Base-by-base conservation (phyloP, 441 rosid species). In the Croton setiger region DNA sequence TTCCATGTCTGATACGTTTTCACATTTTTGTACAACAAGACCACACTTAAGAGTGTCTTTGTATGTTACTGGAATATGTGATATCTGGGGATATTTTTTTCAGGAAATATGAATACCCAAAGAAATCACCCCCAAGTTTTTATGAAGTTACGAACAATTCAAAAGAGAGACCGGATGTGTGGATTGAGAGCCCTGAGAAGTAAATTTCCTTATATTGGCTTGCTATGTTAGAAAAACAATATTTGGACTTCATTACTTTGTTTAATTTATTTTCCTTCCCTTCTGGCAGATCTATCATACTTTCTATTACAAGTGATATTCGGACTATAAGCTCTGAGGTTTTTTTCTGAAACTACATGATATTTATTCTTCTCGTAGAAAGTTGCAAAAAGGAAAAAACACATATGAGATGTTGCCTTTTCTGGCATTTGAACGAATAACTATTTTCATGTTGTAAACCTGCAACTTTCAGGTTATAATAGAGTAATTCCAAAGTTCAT, bases 131-230 rank as follows among this genome's bases (percentile, higher is more conserved):
- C 13, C 99, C 99, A 48, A 90, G 85, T 72, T 95, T 90, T 76
- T 95, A 92, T 82, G 89, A 86, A 81, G 95, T 88, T 72, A 95
- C 97, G 37, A 89, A 90, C 76, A 85, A 87, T 75, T 86, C 91
- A 7, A 92, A 90, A 79, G 99, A 92, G 87, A 88, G 99, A 72
- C 99, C 99, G 4, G 99, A 95, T 83, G 97, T 95, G 71, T 95
- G 99, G 99, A 85, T 95, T 58, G 98, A 95, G 59, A 87, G 86
- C 87, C 99, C 99, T 61, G 98, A 95, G 76, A 92, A 89, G 99
- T 92, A 79, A 89, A 61, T 70, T 69, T 67, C 67, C 39, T 68
- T 23, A 27, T 49, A 18, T 77, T 77, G n/a, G 60, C 64, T 60
- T 49, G 31, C 31, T 27, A 27, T 27, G 31, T 27, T 27, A 27